Evolutionary conservation across 1,284 basidiomycete species (phyloP).

Genomic region (Cutaneotrichosporon mucoides): DNA sequence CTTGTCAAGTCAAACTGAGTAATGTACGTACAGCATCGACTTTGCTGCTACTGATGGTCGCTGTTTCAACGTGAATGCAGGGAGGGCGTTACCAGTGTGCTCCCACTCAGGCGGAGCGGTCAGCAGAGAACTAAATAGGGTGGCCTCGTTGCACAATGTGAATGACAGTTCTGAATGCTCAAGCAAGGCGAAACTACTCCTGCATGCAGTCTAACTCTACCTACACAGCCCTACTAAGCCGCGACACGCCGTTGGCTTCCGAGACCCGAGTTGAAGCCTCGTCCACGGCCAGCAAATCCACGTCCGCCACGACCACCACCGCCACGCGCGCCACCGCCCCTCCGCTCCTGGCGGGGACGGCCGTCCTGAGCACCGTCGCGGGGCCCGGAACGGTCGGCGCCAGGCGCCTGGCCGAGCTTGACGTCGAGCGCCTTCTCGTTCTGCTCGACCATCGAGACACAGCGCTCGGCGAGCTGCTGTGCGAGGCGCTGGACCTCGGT

Average conservation of each 20-base stretch:
- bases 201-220: slow-evolving; percentile 5
- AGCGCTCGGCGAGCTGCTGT: slow-evolving; percentile 81
- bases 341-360: slow-evolving; percentile 38
- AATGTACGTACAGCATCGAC: too few relatives aligned
- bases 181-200: slow-evolving; percentile 10
- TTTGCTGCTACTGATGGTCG: background rate
- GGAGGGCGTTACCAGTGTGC: too few relatives aligned
- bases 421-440: slow-evolving; percentile 91
- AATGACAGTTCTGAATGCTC: background rate
- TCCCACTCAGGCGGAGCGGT: too few relatives aligned
- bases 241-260: slow-evolving; percentile 28
- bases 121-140: too few relatives aligned
- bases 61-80: too few relatives aligned
- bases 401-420: slow-evolving; percentile 71
- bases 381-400: slow-evolving; percentile 56
- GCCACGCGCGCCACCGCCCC: slow-evolving; percentile 35
- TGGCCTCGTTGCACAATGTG: background rate
- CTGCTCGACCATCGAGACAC: slow-evolving; percentile 82
- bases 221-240: slow-evolving; percentile 13
- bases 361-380: slow-evolving; percentile 33
- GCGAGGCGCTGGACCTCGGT: slow-evolving; percentile 86
- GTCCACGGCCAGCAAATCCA: slow-evolving; percentile 38
- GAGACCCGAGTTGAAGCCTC: slow-evolving; percentile 34
- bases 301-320: slow-evolving; percentile 22
- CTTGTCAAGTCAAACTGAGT: too few relatives aligned